Conservation (phyloP, 768 basidiomycete species). For the Boletellus sp. region DNA sequence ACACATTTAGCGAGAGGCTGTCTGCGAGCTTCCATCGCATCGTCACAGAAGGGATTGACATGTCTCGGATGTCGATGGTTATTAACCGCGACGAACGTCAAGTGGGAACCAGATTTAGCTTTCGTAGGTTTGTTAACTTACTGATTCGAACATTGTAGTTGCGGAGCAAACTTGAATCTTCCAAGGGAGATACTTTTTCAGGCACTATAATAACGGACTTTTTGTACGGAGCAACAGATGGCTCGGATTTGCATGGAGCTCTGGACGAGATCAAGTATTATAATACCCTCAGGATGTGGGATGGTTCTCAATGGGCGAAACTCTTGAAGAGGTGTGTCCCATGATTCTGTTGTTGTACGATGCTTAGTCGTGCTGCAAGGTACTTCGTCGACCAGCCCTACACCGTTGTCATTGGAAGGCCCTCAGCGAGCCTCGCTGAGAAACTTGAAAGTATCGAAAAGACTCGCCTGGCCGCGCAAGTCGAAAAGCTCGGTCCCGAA, state of each 20-base stretch:
- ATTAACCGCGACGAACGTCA: constrained; percentile 87
- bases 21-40: constrained; percentile 67
- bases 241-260: constrained; percentile 66
- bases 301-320: constrained; percentile 68
- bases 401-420: constrained; percentile 80
- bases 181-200: constrained; percentile 78
- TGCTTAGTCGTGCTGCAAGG: constrained; percentile 38
- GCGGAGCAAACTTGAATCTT: constrained; percentile 78
- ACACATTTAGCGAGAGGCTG: constrained; percentile 67
- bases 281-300: constrained; percentile 64
- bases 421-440: constrained; percentile 79
- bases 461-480: constrained; percentile 66
- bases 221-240: constrained; percentile 80
- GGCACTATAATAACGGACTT: constrained; percentile 76
- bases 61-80: constrained; percentile 84
- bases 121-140: not conserved
- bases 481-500: constrained; percentile 66
- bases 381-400: constrained; percentile 74
- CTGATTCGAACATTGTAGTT: constrained; percentile 44
- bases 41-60: constrained; percentile 74
- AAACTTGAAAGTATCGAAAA: constrained; percentile 81
- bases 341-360: constrained; percentile 3
- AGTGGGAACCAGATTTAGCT: constrained; percentile 34
- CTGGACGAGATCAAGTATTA: constrained; percentile 81
- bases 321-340: constrained; percentile 66